These are phyloP conservation scores for Juglanconis oblonga DNA, from an alignment of 2,329 filamentous ascomycete genomes.

Conservation along the genomic window DNA sequence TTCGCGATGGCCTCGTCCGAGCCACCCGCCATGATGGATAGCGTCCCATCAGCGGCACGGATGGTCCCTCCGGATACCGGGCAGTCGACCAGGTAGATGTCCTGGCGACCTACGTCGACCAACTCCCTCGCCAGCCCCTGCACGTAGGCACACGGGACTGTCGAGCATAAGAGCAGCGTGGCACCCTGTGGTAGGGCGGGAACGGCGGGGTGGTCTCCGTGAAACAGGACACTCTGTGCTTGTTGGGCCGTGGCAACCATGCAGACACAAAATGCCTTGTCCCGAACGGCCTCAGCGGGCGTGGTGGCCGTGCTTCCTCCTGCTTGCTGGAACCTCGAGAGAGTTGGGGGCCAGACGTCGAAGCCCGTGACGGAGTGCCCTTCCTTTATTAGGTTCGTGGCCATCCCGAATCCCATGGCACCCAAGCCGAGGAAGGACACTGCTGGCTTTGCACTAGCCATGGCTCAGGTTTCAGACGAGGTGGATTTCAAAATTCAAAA, in stretches of 20 bases:
- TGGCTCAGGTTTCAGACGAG: constrained; percentile 15
- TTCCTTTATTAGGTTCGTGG: constrained; percentile 65
- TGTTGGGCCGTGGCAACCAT: constrained; percentile 76
- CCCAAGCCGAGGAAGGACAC: constrained; percentile 72
- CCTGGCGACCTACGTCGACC: constrained; percentile 50
- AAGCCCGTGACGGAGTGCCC: constrained; percentile 68
- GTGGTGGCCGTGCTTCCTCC: constrained; percentile 60
- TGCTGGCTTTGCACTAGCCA: constrained; percentile 32
- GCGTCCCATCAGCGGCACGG: constrained; percentile 66
- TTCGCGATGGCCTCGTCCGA: constrained; percentile 54
- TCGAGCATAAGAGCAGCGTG: constrained; percentile 66
- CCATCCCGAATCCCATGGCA: constrained; percentile 82
- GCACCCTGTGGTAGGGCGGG: constrained; percentile 52
- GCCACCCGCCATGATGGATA: constrained; percentile 73
- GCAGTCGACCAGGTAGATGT: constrained; percentile 67
- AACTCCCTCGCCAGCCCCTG: constrained; percentile 58
- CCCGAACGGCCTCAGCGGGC: constrained; percentile 58
- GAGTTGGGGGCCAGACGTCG: constrained; percentile 65
- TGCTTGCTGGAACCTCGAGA: constrained; percentile 61
- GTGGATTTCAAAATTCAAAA: neutral
- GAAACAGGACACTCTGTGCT: constrained; percentile 64
- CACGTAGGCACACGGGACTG: constrained; percentile 65
- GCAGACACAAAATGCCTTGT: constrained; percentile 61
- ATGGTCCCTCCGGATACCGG: constrained; percentile 71
- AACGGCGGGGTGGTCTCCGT: constrained; percentile 48